Percentiles rank a stretch among this genome's conserved stretches.
Conservation (phyloP, 768 basidiomycete species). For the Naematelia aurantialba region DNA sequence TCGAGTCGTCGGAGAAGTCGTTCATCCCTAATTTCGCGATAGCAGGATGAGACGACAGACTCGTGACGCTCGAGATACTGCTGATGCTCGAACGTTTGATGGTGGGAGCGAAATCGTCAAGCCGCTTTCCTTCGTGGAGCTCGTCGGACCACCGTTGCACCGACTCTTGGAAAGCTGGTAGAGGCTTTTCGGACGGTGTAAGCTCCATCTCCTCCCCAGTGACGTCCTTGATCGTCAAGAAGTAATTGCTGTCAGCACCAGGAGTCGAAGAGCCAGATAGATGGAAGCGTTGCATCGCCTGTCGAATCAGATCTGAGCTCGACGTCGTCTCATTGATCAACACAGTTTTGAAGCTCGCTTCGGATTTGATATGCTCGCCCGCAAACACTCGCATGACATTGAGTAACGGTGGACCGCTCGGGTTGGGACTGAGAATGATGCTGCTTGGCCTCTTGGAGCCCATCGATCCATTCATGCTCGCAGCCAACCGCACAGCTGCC, state of each 20-base stretch:
- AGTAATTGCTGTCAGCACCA: constrained; percentile 69
- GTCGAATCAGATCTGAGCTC: constrained; percentile 75
- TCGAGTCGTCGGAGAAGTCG: constrained; percentile 94
- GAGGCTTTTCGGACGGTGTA: constrained; percentile 66
- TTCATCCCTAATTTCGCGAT: constrained; percentile 93
- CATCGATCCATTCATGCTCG: constrained; percentile 21
- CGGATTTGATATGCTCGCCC: constrained; percentile 80
- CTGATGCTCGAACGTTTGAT: constrained; percentile 91
- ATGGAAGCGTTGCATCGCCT: constrained; percentile 91
- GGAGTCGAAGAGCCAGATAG: constrained; percentile 53
- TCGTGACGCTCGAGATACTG: constrained; percentile 87
- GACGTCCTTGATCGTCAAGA: constrained; percentile 86
- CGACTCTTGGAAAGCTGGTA: constrained; percentile 84
- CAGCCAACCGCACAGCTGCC: constrained; percentile 43
- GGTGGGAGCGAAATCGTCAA: constrained; percentile 51
- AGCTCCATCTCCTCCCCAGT: constrained; percentile 75
- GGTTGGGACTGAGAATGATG: constrained; percentile 53
- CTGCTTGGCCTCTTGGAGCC: constrained; percentile 42
- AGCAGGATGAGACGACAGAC: constrained; percentile 88
- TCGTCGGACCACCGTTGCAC: constrained; percentile 58
- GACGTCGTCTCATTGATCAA: constrained; percentile 82
- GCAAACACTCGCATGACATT: constrained; percentile 96
- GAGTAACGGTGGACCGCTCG: constrained; percentile 72
- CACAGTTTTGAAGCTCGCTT: constrained; percentile 98
- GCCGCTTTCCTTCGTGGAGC: constrained; percentile 2